phyloP scores from a whole-genome alignment of 441 rosid genomes.

The Populus hybrid region DNA sequence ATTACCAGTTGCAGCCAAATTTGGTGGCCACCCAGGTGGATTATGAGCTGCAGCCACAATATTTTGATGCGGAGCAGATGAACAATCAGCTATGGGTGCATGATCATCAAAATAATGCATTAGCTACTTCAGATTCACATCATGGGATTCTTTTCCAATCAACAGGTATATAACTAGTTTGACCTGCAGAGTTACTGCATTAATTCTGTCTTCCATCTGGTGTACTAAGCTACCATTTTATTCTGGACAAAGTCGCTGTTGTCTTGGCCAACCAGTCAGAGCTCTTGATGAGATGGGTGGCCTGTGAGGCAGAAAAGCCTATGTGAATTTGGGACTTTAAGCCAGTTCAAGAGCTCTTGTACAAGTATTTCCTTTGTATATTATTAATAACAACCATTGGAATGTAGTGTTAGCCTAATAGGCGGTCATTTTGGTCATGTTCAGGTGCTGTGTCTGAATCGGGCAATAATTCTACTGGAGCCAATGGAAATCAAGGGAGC shows the following conservation, averaged over 20 bases:
- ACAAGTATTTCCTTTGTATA: conserved; percentile 32
- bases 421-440: conserved; percentile 21
- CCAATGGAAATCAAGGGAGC: conserved; percentile 32
- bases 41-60: conserved; percentile 25
- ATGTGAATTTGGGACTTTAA: conserved; percentile 33
- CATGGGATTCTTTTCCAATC: conserved; percentile 24
- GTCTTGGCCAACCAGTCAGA: conserved; percentile 40
- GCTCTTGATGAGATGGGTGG: conserved; percentile 47
- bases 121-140: conserved; percentile 28
- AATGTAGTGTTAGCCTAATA: conserved; percentile 18
- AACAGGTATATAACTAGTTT: conserved; percentile 48
- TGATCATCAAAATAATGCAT: conserved; percentile 29
- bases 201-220: conserved; percentile 18
- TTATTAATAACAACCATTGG: not conserved
- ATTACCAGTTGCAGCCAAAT: conserved; percentile 22
- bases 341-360: conserved; percentile 46
- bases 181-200: conserved; percentile 7
- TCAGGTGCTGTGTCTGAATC: conserved; percentile 42
- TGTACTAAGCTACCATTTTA: conserved; percentile 21
- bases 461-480: conserved; percentile 16
- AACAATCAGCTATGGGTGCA: conserved; percentile 38
- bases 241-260: conserved; percentile 37
- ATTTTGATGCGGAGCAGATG: conserved; percentile 26
- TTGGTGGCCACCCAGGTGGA: conserved; percentile 14
- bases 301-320: conserved; percentile 35